Conservation (phyloP, 225 moss, liverwort and hornwort genomes). For the Ulota crispa region DNA sequence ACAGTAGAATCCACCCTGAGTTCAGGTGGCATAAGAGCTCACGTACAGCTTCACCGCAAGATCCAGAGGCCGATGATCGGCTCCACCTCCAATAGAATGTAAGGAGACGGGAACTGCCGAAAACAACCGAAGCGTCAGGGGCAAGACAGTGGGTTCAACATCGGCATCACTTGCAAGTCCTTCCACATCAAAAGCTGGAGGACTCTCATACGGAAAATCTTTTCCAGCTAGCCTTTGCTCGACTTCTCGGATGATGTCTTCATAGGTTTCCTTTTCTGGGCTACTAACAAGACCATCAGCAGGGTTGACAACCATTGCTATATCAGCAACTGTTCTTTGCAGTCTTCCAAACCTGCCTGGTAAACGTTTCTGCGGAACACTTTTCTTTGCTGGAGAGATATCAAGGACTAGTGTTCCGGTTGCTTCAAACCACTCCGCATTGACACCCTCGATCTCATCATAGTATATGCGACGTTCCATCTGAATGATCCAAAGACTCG, state of each 20-base stretch:
- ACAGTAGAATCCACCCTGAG: conserved; percentile 5
- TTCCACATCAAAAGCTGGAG: conserved; percentile 47
- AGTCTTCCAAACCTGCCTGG: conserved; percentile 63
- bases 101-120: conserved; percentile 88
- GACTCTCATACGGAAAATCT: conserved; percentile 58
- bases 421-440: conserved; percentile 92
- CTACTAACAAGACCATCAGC: conserved; percentile 55
- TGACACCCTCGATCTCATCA: conserved; percentile 94
- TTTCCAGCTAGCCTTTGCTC: conserved; percentile 87
- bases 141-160: conserved; percentile 87
- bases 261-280: conserved; percentile 69
- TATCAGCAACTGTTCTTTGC: conserved; percentile 85
- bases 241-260: conserved; percentile 86
- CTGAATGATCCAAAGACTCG: conserved; percentile 35
- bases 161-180: conserved; percentile 56
- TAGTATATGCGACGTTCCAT: conserved; percentile 99
- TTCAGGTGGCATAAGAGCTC: conserved; percentile 84
- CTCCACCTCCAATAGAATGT: conserved; percentile 87
- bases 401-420: conserved; percentile 87
- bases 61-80: conserved; percentile 79
- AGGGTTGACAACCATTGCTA: conserved; percentile 90
- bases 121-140: conserved; percentile 81
- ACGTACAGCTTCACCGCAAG: conserved; percentile 89
- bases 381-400: conserved; percentile 62
- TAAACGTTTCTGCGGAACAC: conserved; percentile 51